Conservation (phyloP, 2,329 filamentous ascomycete genomes). For the Trichoderma hamatum region DNA sequence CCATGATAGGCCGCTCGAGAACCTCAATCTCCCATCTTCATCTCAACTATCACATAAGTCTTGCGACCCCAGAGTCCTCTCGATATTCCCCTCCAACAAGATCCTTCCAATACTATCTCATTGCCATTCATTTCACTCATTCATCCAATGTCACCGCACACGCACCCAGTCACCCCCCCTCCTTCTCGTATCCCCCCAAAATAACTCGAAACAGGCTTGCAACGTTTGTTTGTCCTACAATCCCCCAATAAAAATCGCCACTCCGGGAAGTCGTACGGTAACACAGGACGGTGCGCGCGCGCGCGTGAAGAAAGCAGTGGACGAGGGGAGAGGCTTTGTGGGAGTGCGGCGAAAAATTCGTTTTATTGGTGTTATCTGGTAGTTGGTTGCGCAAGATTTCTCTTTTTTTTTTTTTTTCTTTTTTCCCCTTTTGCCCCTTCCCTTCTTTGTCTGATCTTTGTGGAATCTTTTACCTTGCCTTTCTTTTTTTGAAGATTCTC, state of each 20-base stretch:
- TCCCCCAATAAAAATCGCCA: not conserved
- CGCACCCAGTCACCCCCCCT: not conserved
- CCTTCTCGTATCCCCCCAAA: slow-evolving; percentile 5
- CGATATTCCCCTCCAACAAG: not conserved
- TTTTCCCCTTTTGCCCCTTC: not conserved
- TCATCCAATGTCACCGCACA: not conserved
- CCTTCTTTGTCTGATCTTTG: not conserved
- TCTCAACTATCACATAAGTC: not conserved
- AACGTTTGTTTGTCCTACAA: slow-evolving; percentile 22
- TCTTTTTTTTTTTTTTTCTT: not conserved
- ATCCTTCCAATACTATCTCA: not conserved
- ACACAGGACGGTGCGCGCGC: not conserved
- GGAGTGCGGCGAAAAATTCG: too few species aligned
- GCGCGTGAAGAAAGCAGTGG: not conserved
- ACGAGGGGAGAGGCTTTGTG: not conserved
- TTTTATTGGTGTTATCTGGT: not conserved
- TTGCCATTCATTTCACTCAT: not conserved
- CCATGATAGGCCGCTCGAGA: not conserved
- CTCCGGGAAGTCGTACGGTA: not conserved
- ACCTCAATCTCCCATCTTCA: not conserved
- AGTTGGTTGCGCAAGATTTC: not conserved
- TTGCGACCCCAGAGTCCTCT: not conserved
- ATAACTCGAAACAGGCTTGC: slow-evolving; percentile 25
- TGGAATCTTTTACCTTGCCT: not conserved
- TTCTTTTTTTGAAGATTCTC: not conserved